Conservation (phyloP, 495 filamentous ascomycete species). For the Sordaria brevicollis region DNA sequence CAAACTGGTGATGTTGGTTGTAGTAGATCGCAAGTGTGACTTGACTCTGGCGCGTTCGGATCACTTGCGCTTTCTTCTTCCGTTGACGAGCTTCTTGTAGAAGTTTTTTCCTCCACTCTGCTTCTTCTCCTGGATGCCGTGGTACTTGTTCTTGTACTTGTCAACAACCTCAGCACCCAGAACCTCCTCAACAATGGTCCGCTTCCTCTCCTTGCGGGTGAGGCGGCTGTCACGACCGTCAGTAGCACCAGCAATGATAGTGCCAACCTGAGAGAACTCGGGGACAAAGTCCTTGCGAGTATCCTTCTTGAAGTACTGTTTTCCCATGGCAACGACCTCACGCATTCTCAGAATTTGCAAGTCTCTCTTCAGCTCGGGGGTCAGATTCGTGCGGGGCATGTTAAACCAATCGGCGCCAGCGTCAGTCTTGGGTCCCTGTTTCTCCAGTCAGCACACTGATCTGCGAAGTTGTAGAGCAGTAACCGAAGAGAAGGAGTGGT, state of each 20-base stretch:
- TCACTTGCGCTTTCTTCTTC: slow-evolving; percentile 15
- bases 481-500: background rate
- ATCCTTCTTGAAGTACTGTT: slow-evolving; percentile 84
- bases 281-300: slow-evolving; percentile 51
- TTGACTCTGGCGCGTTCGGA: background rate
- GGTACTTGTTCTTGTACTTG: slow-evolving; percentile 28
- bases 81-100: slow-evolving; percentile 25
- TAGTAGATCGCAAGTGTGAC: background rate
- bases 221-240: slow-evolving; percentile 75
- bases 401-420: slow-evolving; percentile 72
- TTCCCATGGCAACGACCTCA: slow-evolving; percentile 68
- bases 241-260: slow-evolving; percentile 77
- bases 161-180: slow-evolving; percentile 46
- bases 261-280: slow-evolving; percentile 79
- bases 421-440: slow-evolving; percentile 32
- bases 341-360: slow-evolving; percentile 82
- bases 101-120: slow-evolving; percentile 16
- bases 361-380: slow-evolving; percentile 76
- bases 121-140: slow-evolving; percentile 24
- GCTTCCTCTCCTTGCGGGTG: slow-evolving; percentile 77
- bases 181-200: slow-evolving; percentile 83
- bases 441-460: slow-evolving; percentile 11
- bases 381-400: slow-evolving; percentile 72
- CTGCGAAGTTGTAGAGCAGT: background rate
- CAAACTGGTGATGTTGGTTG: background rate